These are phyloP conservation scores for Zangia roseola DNA, from an alignment of 768 basidiomycete genomes.

Conservation along the genomic window DNA sequence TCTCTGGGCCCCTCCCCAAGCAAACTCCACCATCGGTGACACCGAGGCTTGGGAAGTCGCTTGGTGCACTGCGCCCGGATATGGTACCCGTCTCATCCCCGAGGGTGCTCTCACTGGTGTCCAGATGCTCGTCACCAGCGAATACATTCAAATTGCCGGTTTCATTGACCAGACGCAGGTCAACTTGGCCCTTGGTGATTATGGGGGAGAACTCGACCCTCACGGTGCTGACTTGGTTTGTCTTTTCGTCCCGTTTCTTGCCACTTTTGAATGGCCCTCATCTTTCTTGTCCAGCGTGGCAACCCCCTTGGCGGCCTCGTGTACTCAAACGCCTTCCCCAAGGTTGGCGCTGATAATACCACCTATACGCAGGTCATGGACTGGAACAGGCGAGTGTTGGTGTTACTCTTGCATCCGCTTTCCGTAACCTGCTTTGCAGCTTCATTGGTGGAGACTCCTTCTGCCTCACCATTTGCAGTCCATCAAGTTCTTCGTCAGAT, in stretches of 20 bases:
- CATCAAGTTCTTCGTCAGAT: constrained; percentile 36
- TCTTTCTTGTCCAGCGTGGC: constrained; percentile 49
- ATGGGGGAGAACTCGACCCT: constrained; percentile 77
- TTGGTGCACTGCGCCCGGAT: constrained; percentile 66
- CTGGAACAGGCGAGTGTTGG: constrained; percentile 56
- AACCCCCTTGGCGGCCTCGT: constrained; percentile 76
- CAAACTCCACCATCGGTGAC: constrained; percentile 57
- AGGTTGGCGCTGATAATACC: constrained; percentile 36
- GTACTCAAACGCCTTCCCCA: constrained; percentile 58
- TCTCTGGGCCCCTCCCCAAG: constrained; percentile 54
- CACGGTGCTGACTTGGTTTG: constrained; percentile 65
- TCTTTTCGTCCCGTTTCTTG: constrained; percentile 3
- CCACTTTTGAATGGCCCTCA: constrained; percentile 13
- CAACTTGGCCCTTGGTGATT: constrained; percentile 51
- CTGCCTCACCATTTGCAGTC: constrained; percentile 75
- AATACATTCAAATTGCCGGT: constrained; percentile 60
- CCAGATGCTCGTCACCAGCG: constrained; percentile 58
- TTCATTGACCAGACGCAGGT: constrained; percentile 63
- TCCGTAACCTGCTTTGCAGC: constrained; percentile 15
- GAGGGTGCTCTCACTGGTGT: constrained; percentile 59
- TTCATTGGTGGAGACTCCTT: constrained; percentile 67
- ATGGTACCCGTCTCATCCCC: constrained; percentile 73
- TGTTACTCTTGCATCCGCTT: not conserved
- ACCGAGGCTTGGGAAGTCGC: constrained; percentile 68
- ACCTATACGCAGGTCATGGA: constrained; percentile 54